Evolutionary conservation across 1,139 yeast species (phyloP).

Genomic region (Hemisphaericaspora lyxosophila): DNA sequence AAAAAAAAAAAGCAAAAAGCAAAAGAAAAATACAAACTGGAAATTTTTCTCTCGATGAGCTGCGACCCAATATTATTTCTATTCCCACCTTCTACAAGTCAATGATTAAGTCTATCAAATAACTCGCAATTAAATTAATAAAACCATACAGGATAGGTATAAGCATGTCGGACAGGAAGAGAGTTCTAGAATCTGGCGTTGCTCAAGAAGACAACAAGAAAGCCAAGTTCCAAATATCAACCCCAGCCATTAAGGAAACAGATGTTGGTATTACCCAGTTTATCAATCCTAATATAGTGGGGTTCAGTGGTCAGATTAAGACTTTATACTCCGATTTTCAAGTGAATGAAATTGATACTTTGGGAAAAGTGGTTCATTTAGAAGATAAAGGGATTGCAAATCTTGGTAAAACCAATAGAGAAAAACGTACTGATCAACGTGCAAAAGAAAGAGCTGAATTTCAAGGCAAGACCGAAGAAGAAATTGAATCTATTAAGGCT

Average conservation of each 20-base stretch:
- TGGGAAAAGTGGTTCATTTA: constrained; percentile 73
- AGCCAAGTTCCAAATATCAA: constrained; percentile 3
- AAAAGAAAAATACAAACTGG: neutral
- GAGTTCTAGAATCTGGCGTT: neutral
- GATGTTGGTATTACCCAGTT: constrained; percentile 79
- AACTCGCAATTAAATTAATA: neutral
- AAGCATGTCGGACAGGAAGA: constrained; percentile 9
- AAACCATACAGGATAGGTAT: neutral
- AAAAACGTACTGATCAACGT: constrained; percentile 48
- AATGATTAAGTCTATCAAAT: constrained; percentile 1
- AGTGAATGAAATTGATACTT: constrained; percentile 77
- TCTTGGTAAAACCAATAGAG: constrained; percentile 50
- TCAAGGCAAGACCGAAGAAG: constrained; percentile 36
- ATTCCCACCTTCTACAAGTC: neutral
- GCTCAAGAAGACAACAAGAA: constrained; percentile 9
- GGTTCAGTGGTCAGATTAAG: constrained; percentile 78
- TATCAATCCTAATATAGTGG: constrained; percentile 53
- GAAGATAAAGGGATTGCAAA: constrained; percentile 66
- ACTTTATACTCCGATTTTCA: constrained; percentile 92
- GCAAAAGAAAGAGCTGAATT: constrained; percentile 36
- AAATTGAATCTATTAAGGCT: constrained; percentile 32
- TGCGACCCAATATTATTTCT: no score
- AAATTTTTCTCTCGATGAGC: neutral
- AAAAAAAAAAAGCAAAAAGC: neutral
- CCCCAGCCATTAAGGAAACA: constrained; percentile 30